Percentiles rank a stretch among this genome's conserved stretches.
phyloP scores from a whole-genome alignment of 148 eudicot species.

The Dianthus caryophyllus region DNA sequence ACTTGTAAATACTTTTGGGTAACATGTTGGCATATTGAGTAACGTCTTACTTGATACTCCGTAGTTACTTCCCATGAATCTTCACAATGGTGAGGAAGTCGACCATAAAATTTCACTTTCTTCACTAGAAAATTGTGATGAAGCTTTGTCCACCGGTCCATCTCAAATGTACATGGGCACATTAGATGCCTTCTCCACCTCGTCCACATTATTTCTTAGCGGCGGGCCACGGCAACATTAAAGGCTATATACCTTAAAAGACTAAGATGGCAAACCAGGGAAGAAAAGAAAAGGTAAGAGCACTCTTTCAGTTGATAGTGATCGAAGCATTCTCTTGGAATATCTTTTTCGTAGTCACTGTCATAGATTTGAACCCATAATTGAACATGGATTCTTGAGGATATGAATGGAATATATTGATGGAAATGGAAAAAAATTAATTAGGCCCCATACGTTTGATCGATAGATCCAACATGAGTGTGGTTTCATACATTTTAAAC shows the following conservation, averaged over 20 bases:
- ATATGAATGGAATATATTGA: conserved; percentile 2
- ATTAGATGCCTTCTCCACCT: conserved; percentile 5
- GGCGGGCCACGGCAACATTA: neutral
- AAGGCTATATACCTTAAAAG: conserved; percentile 6
- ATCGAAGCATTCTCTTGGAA: neutral
- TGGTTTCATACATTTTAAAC: neutral
- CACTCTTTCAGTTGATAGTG: neutral
- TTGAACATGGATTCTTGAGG: conserved; percentile 6
- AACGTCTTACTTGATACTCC: neutral
- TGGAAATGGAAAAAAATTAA: conserved; percentile 5
- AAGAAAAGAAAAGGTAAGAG: neutral
- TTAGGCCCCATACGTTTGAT: conserved; percentile 3
- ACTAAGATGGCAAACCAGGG: neutral
- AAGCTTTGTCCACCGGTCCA: conserved; percentile 11
- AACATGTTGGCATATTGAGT: neutral
- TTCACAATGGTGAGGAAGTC: neutral
- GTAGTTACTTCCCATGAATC: conserved; percentile 7
- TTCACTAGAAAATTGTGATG: conserved; percentile 15
- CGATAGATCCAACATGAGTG: neutral
- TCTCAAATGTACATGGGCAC: conserved; percentile 16
- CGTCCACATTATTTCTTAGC: neutral
- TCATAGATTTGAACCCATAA: conserved; percentile 5
- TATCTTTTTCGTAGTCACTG: conserved; percentile 3
- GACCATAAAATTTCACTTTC: conserved; percentile 3
- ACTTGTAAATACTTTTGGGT: neutral